Conservation (phyloP, 2,329 filamentous ascomycete genomes). For the Trichoderma sp. region DNA sequence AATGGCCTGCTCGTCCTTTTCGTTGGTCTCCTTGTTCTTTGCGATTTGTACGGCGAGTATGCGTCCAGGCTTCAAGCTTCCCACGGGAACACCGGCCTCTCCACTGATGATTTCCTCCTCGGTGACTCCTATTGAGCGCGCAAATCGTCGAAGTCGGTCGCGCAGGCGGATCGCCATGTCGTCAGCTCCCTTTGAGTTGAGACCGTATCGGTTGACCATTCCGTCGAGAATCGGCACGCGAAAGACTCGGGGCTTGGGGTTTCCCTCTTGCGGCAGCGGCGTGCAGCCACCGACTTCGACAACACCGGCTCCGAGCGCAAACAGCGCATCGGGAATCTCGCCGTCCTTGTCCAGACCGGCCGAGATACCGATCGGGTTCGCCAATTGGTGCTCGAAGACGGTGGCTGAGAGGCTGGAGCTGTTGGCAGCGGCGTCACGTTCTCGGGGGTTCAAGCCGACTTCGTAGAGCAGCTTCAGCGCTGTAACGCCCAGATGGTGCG, state of each 20-base stretch:
- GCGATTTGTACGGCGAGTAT: slow-evolving; percentile 88
- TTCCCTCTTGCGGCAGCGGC: slow-evolving; percentile 81
- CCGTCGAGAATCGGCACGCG: slow-evolving; percentile 78
- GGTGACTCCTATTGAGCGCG: slow-evolving; percentile 65
- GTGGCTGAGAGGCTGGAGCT: slow-evolving; percentile 35
- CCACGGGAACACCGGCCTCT: slow-evolving; percentile 72
- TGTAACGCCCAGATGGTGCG: slow-evolving; percentile 76
- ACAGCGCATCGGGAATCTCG: slow-evolving; percentile 79
- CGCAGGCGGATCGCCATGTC: slow-evolving; percentile 76
- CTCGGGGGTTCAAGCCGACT: slow-evolving; percentile 75
- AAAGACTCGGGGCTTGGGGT: slow-evolving; percentile 85
- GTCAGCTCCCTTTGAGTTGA: slow-evolving; percentile 90
- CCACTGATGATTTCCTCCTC: slow-evolving; percentile 76
- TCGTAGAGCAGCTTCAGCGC: slow-evolving; percentile 70
- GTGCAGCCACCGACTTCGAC: slow-evolving; percentile 93
- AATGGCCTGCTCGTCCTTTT: slow-evolving; percentile 79
- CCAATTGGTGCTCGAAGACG: slow-evolving; percentile 73
- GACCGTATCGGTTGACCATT: slow-evolving; percentile 91
- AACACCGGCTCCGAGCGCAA: slow-evolving; percentile 79
- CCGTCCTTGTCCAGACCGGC: slow-evolving; percentile 94
- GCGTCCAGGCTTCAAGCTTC: slow-evolving; percentile 72
- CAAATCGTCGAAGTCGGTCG: slow-evolving; percentile 74
- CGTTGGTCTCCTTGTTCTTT: slow-evolving; percentile 93
- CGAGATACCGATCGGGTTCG: slow-evolving; percentile 91
- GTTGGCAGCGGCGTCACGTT: slow-evolving; percentile 56